Base-by-base conservation (phyloP, 2,329 filamentous ascomycete species). In the Lachnellula cervina region DNA sequence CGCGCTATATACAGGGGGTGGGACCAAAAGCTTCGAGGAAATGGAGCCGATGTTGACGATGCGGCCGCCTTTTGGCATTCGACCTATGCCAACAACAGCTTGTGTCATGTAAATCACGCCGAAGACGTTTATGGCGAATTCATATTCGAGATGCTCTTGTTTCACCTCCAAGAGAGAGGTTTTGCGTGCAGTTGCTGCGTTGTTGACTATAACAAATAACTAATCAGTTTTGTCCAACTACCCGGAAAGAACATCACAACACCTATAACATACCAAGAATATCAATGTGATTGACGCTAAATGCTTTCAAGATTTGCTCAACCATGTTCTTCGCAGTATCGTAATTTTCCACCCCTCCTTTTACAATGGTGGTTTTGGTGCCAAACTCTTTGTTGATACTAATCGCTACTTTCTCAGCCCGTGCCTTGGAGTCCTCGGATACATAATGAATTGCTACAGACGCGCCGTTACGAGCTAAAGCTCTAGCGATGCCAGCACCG, bases 401-500 rank as follows among this genome's bases (percentile, higher is more conserved):
- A 37, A 35, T 47, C 23, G 28, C 51, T 17, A 52, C 51, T n/a
- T 35, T 45, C 76, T 74, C 69, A 23, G 81, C 81, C 43, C 69
- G 74, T 34, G 75, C 66, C 35, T 74, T 73, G 2, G 82, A 86
- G 19, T 76, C 79, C 62, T 80, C 76, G 42, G 81, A 84, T 3
- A 82, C 85, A 71, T 83, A 87, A 71, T 83, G 84, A 52, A 87
- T 74, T 40, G 86, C 72, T 8, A 87, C 73, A 6, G 76, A 77
- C 68, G 76, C 78, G 62, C 84, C 84, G 72, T 87, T 38, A 4
- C 37, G 37, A 5, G 37, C 37, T 5, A 38, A 38, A 38, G 84
- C 89, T 55, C 80, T 78, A 47, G 84, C 84, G 6, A 57, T 77
- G 46, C 74, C 74, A 49, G 71, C 70, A 50, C 89, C 89, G 65